Evolutionary conservation across 768 basidiomycete species (phyloP).

Genomic region (Suillus lakei): DNA sequence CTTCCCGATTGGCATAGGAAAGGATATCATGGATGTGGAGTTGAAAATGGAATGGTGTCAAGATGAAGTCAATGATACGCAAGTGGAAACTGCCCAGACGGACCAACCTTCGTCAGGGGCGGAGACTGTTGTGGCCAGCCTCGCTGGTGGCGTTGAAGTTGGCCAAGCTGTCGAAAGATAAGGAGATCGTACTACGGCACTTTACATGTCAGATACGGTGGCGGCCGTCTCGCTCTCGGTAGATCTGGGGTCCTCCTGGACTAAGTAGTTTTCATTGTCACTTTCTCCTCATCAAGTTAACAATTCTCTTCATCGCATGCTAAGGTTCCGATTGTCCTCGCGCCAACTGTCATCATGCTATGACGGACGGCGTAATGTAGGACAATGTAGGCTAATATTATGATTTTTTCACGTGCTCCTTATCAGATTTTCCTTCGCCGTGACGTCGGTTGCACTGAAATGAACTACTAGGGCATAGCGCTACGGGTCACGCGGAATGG

Average conservation of each 20-base stretch:
- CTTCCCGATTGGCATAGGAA: conserved; percentile 78
- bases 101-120: background rate
- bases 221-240: background rate
- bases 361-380: background rate
- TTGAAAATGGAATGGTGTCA: conserved; percentile 60
- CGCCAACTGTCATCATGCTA: background rate
- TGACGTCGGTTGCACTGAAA: background rate
- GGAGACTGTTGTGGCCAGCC: background rate
- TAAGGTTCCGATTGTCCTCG: background rate
- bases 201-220: background rate
- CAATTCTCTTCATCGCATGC: background rate
- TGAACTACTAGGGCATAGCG: background rate
- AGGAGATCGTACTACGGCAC: background rate
- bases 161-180: background rate
- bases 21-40: conserved; percentile 65
- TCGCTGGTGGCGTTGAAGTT: background rate
- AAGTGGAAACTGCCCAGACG: background rate
- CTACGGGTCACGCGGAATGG: background rate
- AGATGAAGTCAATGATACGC: conserved; percentile 2
- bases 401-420: background rate
- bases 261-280: background rate
- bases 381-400: background rate
- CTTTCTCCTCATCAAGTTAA: background rate
- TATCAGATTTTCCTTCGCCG: background rate
- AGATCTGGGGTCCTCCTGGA: background rate